Evolutionary conservation across 176 grass and related monocot species (phyloP), one percentile per base, ranked within the genome.

Genomic region (Ensete glaucum): DNA sequence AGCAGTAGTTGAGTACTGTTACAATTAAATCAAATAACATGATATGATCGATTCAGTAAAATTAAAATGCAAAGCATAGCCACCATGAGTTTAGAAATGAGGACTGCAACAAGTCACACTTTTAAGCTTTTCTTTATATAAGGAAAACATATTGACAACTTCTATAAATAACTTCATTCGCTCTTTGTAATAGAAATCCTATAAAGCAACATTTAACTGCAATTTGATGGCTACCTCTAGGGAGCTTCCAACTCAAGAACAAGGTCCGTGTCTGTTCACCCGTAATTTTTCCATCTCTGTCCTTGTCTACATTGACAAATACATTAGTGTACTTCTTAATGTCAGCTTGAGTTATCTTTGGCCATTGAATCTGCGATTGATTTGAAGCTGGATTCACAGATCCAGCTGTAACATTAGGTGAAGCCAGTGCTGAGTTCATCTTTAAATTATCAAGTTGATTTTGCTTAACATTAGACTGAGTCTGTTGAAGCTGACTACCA

Each of bases 191-290:
- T 75, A 29, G 9, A 19, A 58, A 16, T 43, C 15, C 43, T 50
- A 17, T 15, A 78, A 83, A 48, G 71, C 54, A 51, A 67, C 73
- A 77, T 80, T 68, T 83, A 64, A 56, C 56, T 43, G 34, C 62
- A 55, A 80, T 57, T 79, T 53, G 69, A 19, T 57, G 34, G 4
- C 9, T 73, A 94, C 95, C 96, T 94, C 96, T 99, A 80, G 96
- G 86, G 83, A 99, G 96, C 72, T 85, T 94, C 96, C 96, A 99
- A 78, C 96, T 99, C 62, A 99, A 91, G 81, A 99, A 99, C 76
- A 99, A 76, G 11, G 82, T 99, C 24, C 96, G 84, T 80, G 96
- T 91, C 84, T 94, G 86, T 50, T 79, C 64, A 6, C 96, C 96
- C 81, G 91, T 95, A 80, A 99, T 99, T 80, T 93, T 99, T 50